Evolutionary conservation across 139 green algal genomes (phyloP).

Genomic region (Chlorella sp.): DNA sequence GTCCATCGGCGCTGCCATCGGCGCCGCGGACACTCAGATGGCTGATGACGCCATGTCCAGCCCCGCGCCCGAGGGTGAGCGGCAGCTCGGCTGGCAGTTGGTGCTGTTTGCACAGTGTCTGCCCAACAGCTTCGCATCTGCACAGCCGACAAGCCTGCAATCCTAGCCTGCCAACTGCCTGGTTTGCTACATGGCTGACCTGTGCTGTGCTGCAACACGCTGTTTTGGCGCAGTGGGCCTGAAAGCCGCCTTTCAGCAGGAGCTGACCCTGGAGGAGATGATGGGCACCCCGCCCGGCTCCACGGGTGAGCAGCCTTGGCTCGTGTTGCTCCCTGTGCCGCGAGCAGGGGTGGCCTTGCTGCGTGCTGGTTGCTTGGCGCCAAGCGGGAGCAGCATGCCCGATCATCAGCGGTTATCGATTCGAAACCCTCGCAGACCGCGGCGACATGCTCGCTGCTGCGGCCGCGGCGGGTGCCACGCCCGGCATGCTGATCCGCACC

Average conservation of each 20-base stretch:
- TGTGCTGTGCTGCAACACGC: not conserved
- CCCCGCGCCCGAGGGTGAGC: not conserved
- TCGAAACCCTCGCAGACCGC: not conserved
- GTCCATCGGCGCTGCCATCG: constrained; percentile 8
- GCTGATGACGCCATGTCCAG: not conserved
- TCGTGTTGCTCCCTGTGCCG: too few relatives aligned
- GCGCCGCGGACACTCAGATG: not conserved
- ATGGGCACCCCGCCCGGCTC: constrained; percentile 1
- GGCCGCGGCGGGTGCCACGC: not conserved
- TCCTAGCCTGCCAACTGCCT: too few relatives aligned
- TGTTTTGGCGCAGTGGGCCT: not conserved
- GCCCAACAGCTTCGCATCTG: too few relatives aligned
- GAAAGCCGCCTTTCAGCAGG: not conserved
- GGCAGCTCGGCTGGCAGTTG: too few relatives aligned
- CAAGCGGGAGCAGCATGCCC: too few relatives aligned
- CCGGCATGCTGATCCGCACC: constrained; percentile 4
- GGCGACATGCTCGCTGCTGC: not conserved
- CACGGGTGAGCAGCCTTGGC: not conserved
- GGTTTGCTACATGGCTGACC: too few relatives aligned
- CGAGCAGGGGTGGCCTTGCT: too few relatives aligned
- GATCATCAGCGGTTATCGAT: too few relatives aligned
- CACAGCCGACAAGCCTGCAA: too few relatives aligned
- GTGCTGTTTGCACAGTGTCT: too few relatives aligned
- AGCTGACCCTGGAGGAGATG: constrained; percentile 25
- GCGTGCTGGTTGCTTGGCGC: too few relatives aligned